A percentile compares a stretch with the other conserved stretches of the same genome.
phyloP scores from a whole-genome alignment of 2,329 filamentous ascomycete genomes.

The Cladobotryum protrusum region DNA sequence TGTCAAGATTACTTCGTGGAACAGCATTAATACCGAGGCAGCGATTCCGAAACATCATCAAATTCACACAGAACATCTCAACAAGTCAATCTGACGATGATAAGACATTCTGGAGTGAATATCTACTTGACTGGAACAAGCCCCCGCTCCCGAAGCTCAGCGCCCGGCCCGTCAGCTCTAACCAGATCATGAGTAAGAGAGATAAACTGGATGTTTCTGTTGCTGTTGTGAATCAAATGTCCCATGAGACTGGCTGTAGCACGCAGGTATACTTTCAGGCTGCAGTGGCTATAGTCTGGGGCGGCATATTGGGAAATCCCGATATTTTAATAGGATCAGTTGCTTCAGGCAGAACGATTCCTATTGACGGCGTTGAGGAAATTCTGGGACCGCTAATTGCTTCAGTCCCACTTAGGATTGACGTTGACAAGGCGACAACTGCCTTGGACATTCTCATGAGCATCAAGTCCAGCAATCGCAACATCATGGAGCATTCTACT shows the following conservation, averaged over 20 bases:
- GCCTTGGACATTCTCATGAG: slow-evolving; percentile 55
- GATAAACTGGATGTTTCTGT: slow-evolving; percentile 15
- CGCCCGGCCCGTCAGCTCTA: slow-evolving; percentile 20
- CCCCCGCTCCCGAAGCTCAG: slow-evolving; percentile 47
- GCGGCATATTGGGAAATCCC: slow-evolving; percentile 53
- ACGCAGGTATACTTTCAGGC: slow-evolving; percentile 72
- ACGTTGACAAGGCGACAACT: slow-evolving; percentile 45
- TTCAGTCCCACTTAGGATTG: slow-evolving; percentile 65
- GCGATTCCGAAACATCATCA: slow-evolving; percentile 55
- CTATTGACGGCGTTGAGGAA: slow-evolving; percentile 62
- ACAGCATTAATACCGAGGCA: slow-evolving; percentile 35
- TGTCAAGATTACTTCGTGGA: slow-evolving; percentile 44
- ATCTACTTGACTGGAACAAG: slow-evolving; percentile 53
- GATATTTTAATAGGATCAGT: slow-evolving; percentile 75
- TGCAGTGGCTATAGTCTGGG: slow-evolving; percentile 59
- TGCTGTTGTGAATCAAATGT: slow-evolving; percentile 22
- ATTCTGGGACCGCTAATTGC: slow-evolving; percentile 76
- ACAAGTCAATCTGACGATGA: slow-evolving; percentile 31
- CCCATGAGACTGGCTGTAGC: slow-evolving; percentile 43
- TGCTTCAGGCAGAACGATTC: slow-evolving; percentile 73
- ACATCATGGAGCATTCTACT: slow-evolving; percentile 56
- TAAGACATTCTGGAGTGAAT: slow-evolving; percentile 62
- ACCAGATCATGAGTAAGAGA: slow-evolving; percentile 13
- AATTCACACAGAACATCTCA: slow-evolving; percentile 35
- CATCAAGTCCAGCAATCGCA: slow-evolving; percentile 60